These are phyloP conservation scores for Arthrobotrys entomopaga DNA, from an alignment of 2,329 filamentous ascomycete species.

Conservation along the genomic window DNA sequence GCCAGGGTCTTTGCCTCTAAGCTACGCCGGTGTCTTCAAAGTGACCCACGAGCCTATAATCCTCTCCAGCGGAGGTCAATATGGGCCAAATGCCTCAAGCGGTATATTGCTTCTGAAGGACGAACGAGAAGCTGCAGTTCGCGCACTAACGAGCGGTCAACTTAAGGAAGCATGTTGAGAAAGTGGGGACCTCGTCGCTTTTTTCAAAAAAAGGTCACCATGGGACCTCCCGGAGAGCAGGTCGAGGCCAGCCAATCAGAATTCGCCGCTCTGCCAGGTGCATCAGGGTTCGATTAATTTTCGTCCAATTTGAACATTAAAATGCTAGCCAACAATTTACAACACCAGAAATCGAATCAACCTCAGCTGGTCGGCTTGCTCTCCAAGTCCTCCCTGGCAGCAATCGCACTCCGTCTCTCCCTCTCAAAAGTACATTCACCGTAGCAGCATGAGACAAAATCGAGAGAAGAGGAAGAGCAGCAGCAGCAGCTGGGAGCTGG, in stretches of 20 bases:
- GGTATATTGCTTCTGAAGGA: background rate
- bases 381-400: slow-evolving; percentile 11
- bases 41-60: slow-evolving; percentile 45
- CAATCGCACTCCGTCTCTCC: slow-evolving; percentile 25
- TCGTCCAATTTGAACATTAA: slow-evolving; percentile 37
- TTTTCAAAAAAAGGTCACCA: slow-evolving; percentile 15
- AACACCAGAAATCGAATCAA: slow-evolving; percentile 42
- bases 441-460: slow-evolving; percentile 27
- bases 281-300: slow-evolving; percentile 47
- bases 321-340: slow-evolving; percentile 14
- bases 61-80: slow-evolving; percentile 24
- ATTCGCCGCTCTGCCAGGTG: slow-evolving; percentile 46
- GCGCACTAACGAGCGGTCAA: slow-evolving; percentile 11
- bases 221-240: slow-evolving; percentile 41
- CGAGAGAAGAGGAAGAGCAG: background rate
- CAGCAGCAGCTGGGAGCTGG: slow-evolving; percentile 6
- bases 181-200: slow-evolving; percentile 38
- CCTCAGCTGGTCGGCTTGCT: slow-evolving; percentile 37
- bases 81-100: slow-evolving; percentile 31
- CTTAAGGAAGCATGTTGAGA: slow-evolving; percentile 8
- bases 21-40: slow-evolving; percentile 7
- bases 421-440: slow-evolving; percentile 29
- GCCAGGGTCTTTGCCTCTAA: slow-evolving; percentile 31
- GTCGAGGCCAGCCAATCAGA: slow-evolving; percentile 46
- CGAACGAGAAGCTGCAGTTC: slow-evolving; percentile 5